Evolutionary conservation across 768 basidiomycete genomes (phyloP), one percentile per base, ranked within the genome.

Genomic region (Boletus reticuloceps): DNA sequence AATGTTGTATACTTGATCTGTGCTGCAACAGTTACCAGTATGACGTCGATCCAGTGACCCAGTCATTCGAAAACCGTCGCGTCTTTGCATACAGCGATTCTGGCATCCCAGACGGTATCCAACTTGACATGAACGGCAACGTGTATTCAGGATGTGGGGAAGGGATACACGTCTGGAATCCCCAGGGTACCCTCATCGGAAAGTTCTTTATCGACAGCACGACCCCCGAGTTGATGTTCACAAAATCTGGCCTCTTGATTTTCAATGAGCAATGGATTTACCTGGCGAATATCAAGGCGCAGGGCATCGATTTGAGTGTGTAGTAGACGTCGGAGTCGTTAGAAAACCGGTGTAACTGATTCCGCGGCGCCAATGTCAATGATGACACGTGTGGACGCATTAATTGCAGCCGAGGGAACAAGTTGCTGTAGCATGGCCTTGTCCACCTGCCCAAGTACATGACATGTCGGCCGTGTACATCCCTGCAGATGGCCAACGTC

Each of bases 81-180:
- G 76, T 88, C 16, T 86, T 90, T 59, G 86, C 87, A 0, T 88
- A 82, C 58, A 63, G 73, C 9, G 88, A 89, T 55, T 75, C 84
- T 20, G 88, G 86, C 1, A 70, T 84, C 34, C 81, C 86, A 6
- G 87, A 89, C 56, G 88, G 88, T 10, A 68, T 89, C 11, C 82
- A 85, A 61, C 74, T 86, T 1, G 89, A 91, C 60, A 72, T 9
- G 27, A 29, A 9, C 72, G 5, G 66, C 76, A 29, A 29, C 27
- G 27, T 29, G 27, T 29, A 29, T 9, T 29, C 27, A 29, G 27
- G 8, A 29, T 29, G 27, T 9, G 27, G 27, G 1, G 27, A 29
- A 9, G 27, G 0, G 85, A 85, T 0, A 89, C 81, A 88, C 22
- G 84, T 86, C 7, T 84, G 81, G 78, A 76, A 79, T 58, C 49